Evolutionary conservation across 495 filamentous ascomycete species (phyloP), one percentile per base, ranked within the genome.

Genomic region (Xylona heveae): DNA sequence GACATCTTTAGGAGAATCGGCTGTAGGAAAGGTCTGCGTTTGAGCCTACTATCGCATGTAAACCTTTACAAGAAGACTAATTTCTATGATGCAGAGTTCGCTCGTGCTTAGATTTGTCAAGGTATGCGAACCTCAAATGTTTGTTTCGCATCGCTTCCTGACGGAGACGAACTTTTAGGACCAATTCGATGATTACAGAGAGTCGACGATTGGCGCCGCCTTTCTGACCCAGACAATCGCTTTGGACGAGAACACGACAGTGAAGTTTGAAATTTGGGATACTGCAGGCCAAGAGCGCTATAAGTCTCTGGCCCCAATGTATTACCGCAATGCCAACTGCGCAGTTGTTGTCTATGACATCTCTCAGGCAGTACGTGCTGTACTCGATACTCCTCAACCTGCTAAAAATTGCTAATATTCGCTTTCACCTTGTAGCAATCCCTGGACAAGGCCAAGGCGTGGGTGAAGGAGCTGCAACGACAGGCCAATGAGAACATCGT

Each of bases 191-290:
- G 88, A 91, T 51, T 97, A 94, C 61, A 70, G 88, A 54, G 88
- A 97, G 68, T 93, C 83, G 24, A 97, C 88, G 27, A 97, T 97
- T 61, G 88, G 88, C 56, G 88, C 88, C 38, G 88, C 88, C 40
- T 97, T 97, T 70, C 65, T 97, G 41, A 97, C 88, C 47, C 88
- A 97, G 56, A 95, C 88, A 31, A 95, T 95, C 48, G 78, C 85
- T 37, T 71, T 95, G 49, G 88, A 94, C 55, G 88, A 95, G 49
- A 81, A 68, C 50, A 94, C 88, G 38, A 97, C 88, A 25, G 85
- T 97, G 52, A 97, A 97, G 60, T 97, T 97, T 48, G 88, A 97
- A 60, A 97, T 97, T 48, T 97, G 88, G 88, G 88, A 97, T 57
- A 97, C 88, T 13, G 88, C 88, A 28, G 88, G 88, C 34, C 88